Conservation (phyloP, 2,329 filamentous ascomycete genomes). For the Pyrenochaeta sp. region DNA sequence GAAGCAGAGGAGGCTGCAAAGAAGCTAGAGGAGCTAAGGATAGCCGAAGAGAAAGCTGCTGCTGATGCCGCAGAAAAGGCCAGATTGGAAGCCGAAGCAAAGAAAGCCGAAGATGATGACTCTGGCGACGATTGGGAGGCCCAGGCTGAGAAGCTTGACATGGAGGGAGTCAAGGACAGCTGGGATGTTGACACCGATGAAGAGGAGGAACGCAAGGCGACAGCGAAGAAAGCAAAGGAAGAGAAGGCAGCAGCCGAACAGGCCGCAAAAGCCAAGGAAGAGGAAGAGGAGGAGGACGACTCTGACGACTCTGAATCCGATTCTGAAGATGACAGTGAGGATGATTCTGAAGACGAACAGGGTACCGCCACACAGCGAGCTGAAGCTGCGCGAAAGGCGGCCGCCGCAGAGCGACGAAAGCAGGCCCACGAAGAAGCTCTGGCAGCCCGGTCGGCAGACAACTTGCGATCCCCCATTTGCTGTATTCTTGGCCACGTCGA, state of each 20-base stretch:
- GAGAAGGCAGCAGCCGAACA: conserved; percentile 38
- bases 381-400: conserved; percentile 80
- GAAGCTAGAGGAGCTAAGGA: conserved; percentile 62
- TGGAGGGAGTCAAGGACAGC: conserved; percentile 87
- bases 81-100: conserved; percentile 64
- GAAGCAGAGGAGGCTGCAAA: conserved; percentile 64
- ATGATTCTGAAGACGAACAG: conserved; percentile 75
- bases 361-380: conserved; percentile 75
- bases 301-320: conserved; percentile 50
- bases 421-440: conserved; percentile 91
- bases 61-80: conserved; percentile 75
- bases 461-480: conserved; percentile 96
- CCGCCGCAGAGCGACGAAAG: conserved; percentile 86
- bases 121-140: conserved; percentile 86
- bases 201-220: conserved; percentile 60
- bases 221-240: conserved; percentile 29
- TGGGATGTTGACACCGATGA: conserved; percentile 90
- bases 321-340: conserved; percentile 56
- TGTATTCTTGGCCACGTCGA: conserved; percentile 99
- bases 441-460: conserved; percentile 88
- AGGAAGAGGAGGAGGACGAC: conserved; percentile 15
- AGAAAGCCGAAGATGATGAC: conserved; percentile 68
- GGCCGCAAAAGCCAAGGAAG: conserved; percentile 33
- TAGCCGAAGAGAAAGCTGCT: conserved; percentile 72
- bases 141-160: conserved; percentile 73